Evolutionary conservation across 73 alveolate genomes (phyloP).

Genomic region (Uronychia setigera): DNA sequence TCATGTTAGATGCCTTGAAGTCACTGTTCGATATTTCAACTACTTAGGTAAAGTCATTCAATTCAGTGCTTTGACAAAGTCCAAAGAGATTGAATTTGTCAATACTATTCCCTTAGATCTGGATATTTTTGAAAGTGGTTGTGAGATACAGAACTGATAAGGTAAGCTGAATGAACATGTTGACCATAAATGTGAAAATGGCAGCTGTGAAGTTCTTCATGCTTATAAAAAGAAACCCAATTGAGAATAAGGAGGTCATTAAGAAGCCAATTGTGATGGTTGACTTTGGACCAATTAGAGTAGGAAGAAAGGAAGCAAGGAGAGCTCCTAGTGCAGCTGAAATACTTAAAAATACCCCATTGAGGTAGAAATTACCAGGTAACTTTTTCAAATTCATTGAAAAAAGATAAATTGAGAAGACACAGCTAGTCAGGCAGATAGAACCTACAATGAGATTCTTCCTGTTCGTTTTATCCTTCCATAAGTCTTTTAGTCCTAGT

Average conservation of each 20-base stretch:
- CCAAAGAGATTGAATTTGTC: too few species aligned
- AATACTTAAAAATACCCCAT: background rate
- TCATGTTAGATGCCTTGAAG: too few species aligned
- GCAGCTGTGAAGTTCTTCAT: background rate
- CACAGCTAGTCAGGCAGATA: constrained; percentile 5
- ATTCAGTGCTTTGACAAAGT: too few species aligned
- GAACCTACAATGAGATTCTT: background rate
- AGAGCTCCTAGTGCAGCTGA: background rate
- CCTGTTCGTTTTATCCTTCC: background rate
- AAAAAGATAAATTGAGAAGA: constrained; percentile 13
- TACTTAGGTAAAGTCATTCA: too few species aligned
- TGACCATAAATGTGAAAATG: background rate
- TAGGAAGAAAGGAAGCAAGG: background rate
- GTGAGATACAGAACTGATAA: background rate
- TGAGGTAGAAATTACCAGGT: constrained; percentile 11
- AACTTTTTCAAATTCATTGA: constrained; percentile 16
- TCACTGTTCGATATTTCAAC: too few species aligned
- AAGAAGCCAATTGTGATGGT: background rate
- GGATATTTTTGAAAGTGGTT: constrained; percentile 18
- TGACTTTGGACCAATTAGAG: background rate
- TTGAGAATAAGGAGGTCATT: background rate
- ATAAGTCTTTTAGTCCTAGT: background rate
- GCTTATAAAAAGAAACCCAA: background rate
- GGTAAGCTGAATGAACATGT: background rate
- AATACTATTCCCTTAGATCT: too few species aligned